Evolutionary conservation across 192 early-diverging fungal species (phyloP).

Genomic region (Coemansia nantahalensis): DNA sequence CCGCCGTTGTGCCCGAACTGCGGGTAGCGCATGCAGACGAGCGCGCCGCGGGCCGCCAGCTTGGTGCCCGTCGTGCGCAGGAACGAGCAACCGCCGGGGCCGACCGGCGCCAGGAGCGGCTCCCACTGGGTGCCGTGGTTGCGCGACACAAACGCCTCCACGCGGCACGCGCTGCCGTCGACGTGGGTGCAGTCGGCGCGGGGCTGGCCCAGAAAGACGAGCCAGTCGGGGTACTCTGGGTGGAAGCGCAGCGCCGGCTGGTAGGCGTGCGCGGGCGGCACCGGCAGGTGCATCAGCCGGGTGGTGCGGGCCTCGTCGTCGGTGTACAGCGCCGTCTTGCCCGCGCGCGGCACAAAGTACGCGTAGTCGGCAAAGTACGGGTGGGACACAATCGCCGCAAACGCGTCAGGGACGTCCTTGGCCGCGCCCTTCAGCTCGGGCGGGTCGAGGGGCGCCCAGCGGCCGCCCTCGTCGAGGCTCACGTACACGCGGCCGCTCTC

Average conservation of each 20-base stretch:
- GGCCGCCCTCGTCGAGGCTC: slow-evolving; percentile 64
- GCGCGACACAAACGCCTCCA: slow-evolving; percentile 66
- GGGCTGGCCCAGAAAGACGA: slow-evolving; percentile 68
- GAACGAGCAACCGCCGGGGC: slow-evolving; percentile 44
- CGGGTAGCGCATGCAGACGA: slow-evolving; percentile 73
- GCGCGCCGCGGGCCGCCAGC: slow-evolving; percentile 53
- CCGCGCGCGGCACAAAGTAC: slow-evolving; percentile 58
- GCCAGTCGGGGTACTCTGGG: slow-evolving; percentile 74
- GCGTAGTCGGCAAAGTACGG: slow-evolving; percentile 61
- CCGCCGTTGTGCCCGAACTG: slow-evolving; percentile 17
- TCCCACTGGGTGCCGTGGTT: slow-evolving; percentile 73
- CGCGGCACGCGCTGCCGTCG: slow-evolving; percentile 59
- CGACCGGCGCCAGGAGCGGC: slow-evolving; percentile 37
- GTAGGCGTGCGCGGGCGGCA: slow-evolving; percentile 61
- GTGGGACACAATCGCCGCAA: slow-evolving; percentile 60
- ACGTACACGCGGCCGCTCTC: slow-evolving; percentile 50
- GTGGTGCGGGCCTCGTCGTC: slow-evolving; percentile 60
- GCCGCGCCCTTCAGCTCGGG: slow-evolving; percentile 3
- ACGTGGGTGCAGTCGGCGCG: slow-evolving; percentile 53
- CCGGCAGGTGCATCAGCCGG: slow-evolving; percentile 57
- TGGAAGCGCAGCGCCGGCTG: slow-evolving; percentile 76
- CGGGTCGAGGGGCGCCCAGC: slow-evolving; percentile 53
- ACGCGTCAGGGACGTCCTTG: slow-evolving; percentile 8
- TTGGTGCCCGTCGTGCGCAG: slow-evolving; percentile 53
- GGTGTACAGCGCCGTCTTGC: slow-evolving; percentile 56